Evolutionary conservation across 192 early-diverging fungal species (phyloP).

Genomic region (Cladochytrium replicatum): DNA sequence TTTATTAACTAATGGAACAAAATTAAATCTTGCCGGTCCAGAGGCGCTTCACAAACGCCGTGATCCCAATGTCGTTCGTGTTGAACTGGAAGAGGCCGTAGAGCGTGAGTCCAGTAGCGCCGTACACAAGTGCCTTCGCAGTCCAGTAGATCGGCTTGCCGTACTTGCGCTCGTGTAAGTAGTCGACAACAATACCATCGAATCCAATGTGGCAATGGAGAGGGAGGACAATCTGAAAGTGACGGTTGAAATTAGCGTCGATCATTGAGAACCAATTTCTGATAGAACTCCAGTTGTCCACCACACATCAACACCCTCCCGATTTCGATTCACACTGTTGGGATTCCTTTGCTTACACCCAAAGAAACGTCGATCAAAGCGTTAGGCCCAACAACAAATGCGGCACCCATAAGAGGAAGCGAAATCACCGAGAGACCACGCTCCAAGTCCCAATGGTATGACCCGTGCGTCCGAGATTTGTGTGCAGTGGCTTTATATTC

Average conservation of each 20-base stretch:
- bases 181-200: constrained; percentile 63
- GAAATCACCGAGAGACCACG: constrained; percentile 67
- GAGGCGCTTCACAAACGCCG: constrained; percentile 68
- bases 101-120: constrained; percentile 58
- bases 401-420: constrained; percentile 67
- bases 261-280: neutral
- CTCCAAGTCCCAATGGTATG: constrained; percentile 95
- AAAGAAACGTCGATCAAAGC: constrained; percentile 82
- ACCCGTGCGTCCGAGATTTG: constrained; percentile 58
- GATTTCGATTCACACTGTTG: no score
- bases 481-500: no score
- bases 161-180: constrained; percentile 62
- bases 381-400: constrained; percentile 68
- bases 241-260: neutral
- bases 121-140: neutral
- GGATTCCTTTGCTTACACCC: no score
- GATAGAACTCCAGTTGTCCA: neutral
- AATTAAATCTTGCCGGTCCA: constrained; percentile 73
- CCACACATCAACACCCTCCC: no score
- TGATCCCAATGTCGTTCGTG: constrained; percentile 90
- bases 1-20: no score
- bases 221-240: constrained; percentile 58
- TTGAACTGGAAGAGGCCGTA: constrained; percentile 92
- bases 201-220: constrained; percentile 86
- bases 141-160: constrained; percentile 11